These are phyloP conservation scores for Dacryopinax spathularia DNA, from an alignment of 768 basidiomycete genomes.

Conservation along the genomic window DNA sequence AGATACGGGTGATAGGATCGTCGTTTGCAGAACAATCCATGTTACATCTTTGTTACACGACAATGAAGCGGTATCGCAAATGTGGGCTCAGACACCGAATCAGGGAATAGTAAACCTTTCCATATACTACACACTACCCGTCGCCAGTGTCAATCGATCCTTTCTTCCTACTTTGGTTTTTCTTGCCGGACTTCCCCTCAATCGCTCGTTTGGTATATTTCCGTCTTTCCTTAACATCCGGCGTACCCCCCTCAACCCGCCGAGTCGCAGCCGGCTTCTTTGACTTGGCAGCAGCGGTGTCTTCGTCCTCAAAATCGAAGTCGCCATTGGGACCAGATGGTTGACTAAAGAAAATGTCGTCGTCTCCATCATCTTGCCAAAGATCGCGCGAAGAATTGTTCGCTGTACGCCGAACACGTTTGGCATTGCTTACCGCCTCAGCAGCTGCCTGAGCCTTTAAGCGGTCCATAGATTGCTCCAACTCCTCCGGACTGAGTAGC, in stretches of 20 bases:
- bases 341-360: slow-evolving; percentile 5
- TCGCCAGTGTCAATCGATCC: no score
- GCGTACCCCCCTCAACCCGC: neutral
- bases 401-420: neutral
- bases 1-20: no score
- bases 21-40: no score
- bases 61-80: no score
- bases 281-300: neutral
- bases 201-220: neutral
- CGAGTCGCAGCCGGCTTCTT: neutral
- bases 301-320: neutral
- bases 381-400: neutral
- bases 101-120: no score
- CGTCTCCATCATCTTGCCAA: slow-evolving; percentile 8
- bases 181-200: neutral
- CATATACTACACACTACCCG: no score
- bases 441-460: slow-evolving; percentile 14
- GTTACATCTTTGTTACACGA: no score
- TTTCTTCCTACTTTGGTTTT: neutral
- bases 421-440: slow-evolving; percentile 20
- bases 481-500: slow-evolving; percentile 84
- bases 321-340: neutral
- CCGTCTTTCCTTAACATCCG: neutral
- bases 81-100: no score
- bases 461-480: slow-evolving; percentile 32